Conservation (phyloP, 129 eudicot species). For the Tagetes erecta region DNA sequence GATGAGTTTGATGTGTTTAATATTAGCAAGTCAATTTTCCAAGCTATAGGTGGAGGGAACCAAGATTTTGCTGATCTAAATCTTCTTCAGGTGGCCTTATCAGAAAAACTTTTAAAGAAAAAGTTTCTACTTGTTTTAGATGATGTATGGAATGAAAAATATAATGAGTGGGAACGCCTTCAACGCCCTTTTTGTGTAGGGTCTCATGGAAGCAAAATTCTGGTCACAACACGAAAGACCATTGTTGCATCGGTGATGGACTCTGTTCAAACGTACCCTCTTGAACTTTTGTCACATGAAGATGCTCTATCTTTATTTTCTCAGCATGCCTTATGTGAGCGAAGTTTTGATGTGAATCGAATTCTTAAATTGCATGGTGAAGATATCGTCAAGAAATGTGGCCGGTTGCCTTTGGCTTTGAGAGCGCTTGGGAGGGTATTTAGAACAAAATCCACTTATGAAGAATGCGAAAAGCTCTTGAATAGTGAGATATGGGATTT, state of each 20-base stretch:
- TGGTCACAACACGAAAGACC: slow-evolving; percentile 34
- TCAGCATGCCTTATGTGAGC: slow-evolving; percentile 21
- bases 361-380: slow-evolving; percentile 26
- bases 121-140: slow-evolving; percentile 44
- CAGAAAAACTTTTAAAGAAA: neutral
- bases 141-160: slow-evolving; percentile 45
- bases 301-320: slow-evolving; percentile 35
- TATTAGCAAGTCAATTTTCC: neutral
- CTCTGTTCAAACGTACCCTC: slow-evolving; percentile 8
- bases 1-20: neutral
- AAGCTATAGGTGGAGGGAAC: neutral
- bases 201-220: slow-evolving; percentile 18
- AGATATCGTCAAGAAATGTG: slow-evolving; percentile 17
- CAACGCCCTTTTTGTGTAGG: slow-evolving; percentile 32
- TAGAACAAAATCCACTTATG: neutral
- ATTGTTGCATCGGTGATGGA: neutral
- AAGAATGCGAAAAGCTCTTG: neutral
- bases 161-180: slow-evolving; percentile 31
- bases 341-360: neutral
- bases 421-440: neutral
- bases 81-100: slow-evolving; percentile 30
- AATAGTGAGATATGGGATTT: neutral
- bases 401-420: neutral
- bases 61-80: slow-evolving; percentile 1
- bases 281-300: slow-evolving; percentile 20